Base-by-base conservation (phyloP, 2,329 filamentous ascomycete species). In the Hirsutella minnesotensis region DNA sequence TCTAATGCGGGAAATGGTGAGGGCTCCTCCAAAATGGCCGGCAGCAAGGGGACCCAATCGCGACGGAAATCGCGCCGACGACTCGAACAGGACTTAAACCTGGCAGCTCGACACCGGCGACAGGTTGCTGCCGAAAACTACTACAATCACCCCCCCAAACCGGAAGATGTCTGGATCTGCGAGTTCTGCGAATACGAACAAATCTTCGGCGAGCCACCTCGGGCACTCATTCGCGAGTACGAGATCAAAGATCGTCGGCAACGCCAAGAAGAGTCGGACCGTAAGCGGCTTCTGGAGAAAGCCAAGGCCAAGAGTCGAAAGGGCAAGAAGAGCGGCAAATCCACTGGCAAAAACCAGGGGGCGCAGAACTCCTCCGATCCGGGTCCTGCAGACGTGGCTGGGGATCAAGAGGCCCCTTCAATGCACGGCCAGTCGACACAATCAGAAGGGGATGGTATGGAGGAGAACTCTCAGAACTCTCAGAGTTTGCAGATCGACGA, bases 161-260 rank as follows among this genome's bases (percentile, higher is more conserved):
- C 53, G 2, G 83, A 86, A 50, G 86, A 95, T 47, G 75, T 88
- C 40, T 96, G 89, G 86, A 88, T 96, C 38, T 98, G 92, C 64
- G 86, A 95, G 56, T 96, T 96, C 59, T 98, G 92, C 68, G 92
- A 98, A 62, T 98, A 95, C 58, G 90, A 96, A 63, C 79, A 79
- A 41, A 95, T 98, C 40, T 96, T 95, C 59, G 90, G 90, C n/a
- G 74, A 74, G 41, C 85, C 85, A 3, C 92, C 92, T 0, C 75
- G 78, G 53, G 87, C 87, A 40, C 67, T 98, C 43, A 94, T 96
- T 49, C 78, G 86, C 34, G 80, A 88, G 48, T 98, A 96, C 57
- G 92, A 98, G 64, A 85, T 90, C 58, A 95, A 95, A 61, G 92
- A 95, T 57, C 81, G 87, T 30, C 83, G 84, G 46, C 81, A 86